These are phyloP conservation scores for Plenodomus tracheiphilus DNA, from an alignment of 2,329 filamentous ascomycete species.

Conservation along the genomic window DNA sequence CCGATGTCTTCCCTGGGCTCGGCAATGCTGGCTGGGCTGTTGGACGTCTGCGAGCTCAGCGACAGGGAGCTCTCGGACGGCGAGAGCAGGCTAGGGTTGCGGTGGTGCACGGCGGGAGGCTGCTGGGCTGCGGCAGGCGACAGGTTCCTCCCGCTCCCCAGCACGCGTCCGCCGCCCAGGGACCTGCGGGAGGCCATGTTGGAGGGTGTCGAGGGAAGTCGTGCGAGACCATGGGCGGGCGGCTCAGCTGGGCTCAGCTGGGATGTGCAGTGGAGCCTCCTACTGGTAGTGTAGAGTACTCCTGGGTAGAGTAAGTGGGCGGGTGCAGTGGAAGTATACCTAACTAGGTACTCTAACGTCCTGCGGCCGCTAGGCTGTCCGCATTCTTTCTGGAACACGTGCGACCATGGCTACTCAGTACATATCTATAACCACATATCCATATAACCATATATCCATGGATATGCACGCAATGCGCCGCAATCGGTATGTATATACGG, in stretches of 20 bases:
- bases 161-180: constrained; percentile 86
- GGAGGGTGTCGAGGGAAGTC: constrained; percentile 20
- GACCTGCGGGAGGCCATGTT: constrained; percentile 57
- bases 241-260: no score
- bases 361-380: no score
- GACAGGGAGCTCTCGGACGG: constrained; percentile 76
- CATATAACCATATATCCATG: no score
- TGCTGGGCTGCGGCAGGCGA: constrained; percentile 60
- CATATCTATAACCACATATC: no score
- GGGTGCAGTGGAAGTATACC: no score
- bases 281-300: no score
- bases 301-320: no score
- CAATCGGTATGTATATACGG: no score
- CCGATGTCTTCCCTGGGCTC: constrained; percentile 73
- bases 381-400: no score
- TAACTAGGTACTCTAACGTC: no score
- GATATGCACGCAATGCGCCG: no score
- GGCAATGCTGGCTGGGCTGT: constrained; percentile 69
- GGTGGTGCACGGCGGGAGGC: constrained; percentile 37
- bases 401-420: no score
- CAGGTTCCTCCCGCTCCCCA: constrained; percentile 83
- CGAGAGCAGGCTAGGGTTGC: constrained; percentile 57
- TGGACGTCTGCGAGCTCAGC: constrained; percentile 73
- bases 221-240: constrained; percentile 23
- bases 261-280: constrained; percentile 5